Evolutionary conservation across 805 yeast species (phyloP).

Genomic region (Kazachstania taianensis): DNA sequence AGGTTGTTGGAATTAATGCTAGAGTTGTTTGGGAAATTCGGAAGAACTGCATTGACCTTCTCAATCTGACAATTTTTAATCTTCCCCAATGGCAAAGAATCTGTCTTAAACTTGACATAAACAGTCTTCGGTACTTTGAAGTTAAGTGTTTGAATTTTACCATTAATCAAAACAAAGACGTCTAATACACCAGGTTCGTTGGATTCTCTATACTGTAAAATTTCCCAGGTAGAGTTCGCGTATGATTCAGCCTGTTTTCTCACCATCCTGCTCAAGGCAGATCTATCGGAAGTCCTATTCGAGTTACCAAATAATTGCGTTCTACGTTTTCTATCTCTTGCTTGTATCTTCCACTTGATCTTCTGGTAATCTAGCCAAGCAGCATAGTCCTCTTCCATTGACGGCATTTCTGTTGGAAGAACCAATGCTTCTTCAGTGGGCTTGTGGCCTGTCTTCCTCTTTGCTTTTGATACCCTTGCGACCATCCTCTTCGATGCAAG

Average conservation of each 20-base stretch:
- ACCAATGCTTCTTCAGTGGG: constrained; percentile 38
- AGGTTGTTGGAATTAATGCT: constrained; percentile 36
- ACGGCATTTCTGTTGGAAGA: constrained; percentile 41
- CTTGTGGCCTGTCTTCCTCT: constrained; percentile 26
- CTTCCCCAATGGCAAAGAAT: constrained; percentile 30
- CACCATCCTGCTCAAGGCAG: constrained; percentile 58
- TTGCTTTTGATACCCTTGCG: constrained; percentile 31
- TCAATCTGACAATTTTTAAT: constrained; percentile 47
- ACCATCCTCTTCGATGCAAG: constrained; percentile 16
- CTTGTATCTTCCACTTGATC: constrained; percentile 76
- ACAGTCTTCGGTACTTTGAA: constrained; percentile 68
- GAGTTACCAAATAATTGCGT: constrained; percentile 67
- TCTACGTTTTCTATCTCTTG: constrained; percentile 62
- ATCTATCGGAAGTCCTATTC: constrained; percentile 41
- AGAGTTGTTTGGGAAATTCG: constrained; percentile 46
- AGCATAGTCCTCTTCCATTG: constrained; percentile 54
- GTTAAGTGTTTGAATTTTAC: constrained; percentile 60
- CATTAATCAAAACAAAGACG: constrained; percentile 59
- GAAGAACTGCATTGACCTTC: constrained; percentile 51
- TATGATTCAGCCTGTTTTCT: constrained; percentile 70
- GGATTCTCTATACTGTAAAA: constrained; percentile 57
- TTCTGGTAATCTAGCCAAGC: constrained; percentile 69
- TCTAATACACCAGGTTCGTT: constrained; percentile 63
- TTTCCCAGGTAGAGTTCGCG: constrained; percentile 76
- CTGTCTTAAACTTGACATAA: constrained; percentile 54